A percentile compares a stretch with the other conserved stretches of the same genome.
These are phyloP conservation scores for Cercospora beticola DNA, from an alignment of 2,329 filamentous ascomycete genomes.

Conservation along the genomic window DNA sequence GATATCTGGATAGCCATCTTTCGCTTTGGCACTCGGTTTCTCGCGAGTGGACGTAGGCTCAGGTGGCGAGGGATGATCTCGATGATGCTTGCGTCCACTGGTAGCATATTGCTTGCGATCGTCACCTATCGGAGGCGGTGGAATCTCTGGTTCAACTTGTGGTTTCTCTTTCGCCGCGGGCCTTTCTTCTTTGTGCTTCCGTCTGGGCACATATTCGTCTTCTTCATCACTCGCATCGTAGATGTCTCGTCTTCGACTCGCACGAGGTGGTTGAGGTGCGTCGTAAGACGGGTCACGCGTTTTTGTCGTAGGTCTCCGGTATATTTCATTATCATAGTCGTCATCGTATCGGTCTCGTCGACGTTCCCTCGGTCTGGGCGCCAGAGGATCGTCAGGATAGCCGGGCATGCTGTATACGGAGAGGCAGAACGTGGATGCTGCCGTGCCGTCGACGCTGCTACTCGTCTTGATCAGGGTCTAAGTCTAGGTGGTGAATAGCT, in stretches of 20 bases:
- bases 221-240: slow-evolving; percentile 36
- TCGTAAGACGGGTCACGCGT: slow-evolving; percentile 19
- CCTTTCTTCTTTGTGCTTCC: slow-evolving; percentile 17
- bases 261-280: slow-evolving; percentile 17
- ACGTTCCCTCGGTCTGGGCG: slow-evolving; percentile 14
- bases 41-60: slow-evolving; percentile 17
- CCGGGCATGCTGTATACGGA: slow-evolving; percentile 19
- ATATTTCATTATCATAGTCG: slow-evolving; percentile 23
- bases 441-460: background rate
- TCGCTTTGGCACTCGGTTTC: slow-evolving; percentile 13
- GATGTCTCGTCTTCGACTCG: slow-evolving; percentile 21
- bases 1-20: slow-evolving; percentile 1
- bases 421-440: background rate
- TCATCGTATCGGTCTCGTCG: slow-evolving; percentile 24
- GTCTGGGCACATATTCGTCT: slow-evolving; percentile 25
- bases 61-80: slow-evolving; percentile 14
- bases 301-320: slow-evolving; percentile 21
- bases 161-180: slow-evolving; percentile 16
- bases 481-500: background rate
- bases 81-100: slow-evolving; percentile 9
- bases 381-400: slow-evolving; percentile 24
- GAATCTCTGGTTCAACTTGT: slow-evolving; percentile 21
- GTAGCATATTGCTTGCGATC: slow-evolving; percentile 20
- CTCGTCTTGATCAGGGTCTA: slow-evolving; percentile 1
- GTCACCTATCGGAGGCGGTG: slow-evolving; percentile 28